These are phyloP conservation scores for Blumeriella jaapii DNA, from an alignment of 2,329 filamentous ascomycete genomes.

Conservation along the genomic window DNA sequence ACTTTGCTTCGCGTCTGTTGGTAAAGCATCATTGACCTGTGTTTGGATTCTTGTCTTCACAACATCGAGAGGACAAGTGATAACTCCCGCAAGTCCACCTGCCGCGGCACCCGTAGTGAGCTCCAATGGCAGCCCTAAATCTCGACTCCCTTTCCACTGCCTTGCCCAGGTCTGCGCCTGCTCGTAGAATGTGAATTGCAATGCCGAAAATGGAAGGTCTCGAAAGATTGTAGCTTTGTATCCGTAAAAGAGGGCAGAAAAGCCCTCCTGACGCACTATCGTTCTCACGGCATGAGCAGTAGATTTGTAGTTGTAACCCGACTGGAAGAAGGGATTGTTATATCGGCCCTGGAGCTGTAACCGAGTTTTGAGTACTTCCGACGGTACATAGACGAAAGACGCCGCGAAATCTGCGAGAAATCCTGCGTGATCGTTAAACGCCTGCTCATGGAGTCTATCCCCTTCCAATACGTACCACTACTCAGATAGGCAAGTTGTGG, in stretches of 20 bases:
- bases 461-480: constrained; percentile 46
- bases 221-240: constrained; percentile 93
- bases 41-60: constrained; percentile 97
- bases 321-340: constrained; percentile 89
- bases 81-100: constrained; percentile 82
- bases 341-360: constrained; percentile 88
- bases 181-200: constrained; percentile 98
- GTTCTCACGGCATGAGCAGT: constrained; percentile 76
- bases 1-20: constrained; percentile 18
- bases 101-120: constrained; percentile 81
- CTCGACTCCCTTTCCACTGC: constrained; percentile 63
- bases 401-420: constrained; percentile 87
- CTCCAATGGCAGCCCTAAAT: constrained; percentile 78
- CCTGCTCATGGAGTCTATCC: background rate
- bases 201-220: constrained; percentile 86
- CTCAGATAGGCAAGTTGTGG: constrained; percentile 77
- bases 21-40: constrained; percentile 49
- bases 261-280: constrained; percentile 72
- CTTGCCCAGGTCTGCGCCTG: constrained; percentile 78
- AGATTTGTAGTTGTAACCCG: constrained; percentile 89
- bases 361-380: constrained; percentile 95
- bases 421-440: constrained; percentile 37
- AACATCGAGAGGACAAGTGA: constrained; percentile 93
- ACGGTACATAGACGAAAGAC: constrained; percentile 88
- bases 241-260: constrained; percentile 83